These are phyloP conservation scores for Phytophthora ramorum DNA, from an alignment of 352 stramenopile species.

Conservation along the genomic window DNA sequence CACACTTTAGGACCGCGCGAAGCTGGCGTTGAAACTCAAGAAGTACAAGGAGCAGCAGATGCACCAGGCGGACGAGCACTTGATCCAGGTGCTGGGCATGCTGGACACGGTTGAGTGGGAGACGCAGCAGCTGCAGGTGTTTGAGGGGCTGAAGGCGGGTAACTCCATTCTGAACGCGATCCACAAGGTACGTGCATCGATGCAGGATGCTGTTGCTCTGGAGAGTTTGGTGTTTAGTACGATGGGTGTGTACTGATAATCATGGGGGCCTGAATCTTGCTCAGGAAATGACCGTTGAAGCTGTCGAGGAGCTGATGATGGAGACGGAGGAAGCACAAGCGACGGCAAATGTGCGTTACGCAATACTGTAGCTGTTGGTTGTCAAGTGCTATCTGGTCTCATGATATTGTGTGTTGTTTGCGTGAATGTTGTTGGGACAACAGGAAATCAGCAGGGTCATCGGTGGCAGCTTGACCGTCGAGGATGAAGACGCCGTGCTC, in stretches of 20 bases:
- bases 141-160: conserved; percentile 88
- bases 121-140: conserved; percentile 87
- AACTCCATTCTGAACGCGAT: conserved; percentile 90
- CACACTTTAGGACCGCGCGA: conserved; percentile 71
- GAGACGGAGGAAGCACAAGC: conserved; percentile 88
- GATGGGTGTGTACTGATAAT: conserved; percentile 1
- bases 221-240: not conserved
- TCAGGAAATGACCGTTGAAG: conserved; percentile 89
- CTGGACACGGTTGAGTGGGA: conserved; percentile 91
- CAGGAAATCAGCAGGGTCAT: conserved; percentile 90
- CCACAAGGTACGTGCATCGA: conserved; percentile 62
- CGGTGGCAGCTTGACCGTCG: conserved; percentile 71
- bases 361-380: conserved; percentile 1
- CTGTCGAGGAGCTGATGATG: conserved; percentile 89
- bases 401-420: conserved; percentile 6
- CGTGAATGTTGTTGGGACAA: conserved; percentile 7
- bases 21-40: conserved; percentile 88
- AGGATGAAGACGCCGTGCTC: conserved; percentile 89
- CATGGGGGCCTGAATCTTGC: not conserved
- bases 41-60: conserved; percentile 93
- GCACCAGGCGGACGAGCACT: conserved; percentile 82
- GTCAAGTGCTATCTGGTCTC: conserved; percentile 3
- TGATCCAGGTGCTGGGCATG: conserved; percentile 89
- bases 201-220: not conserved
- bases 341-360: conserved; percentile 66